Base-by-base conservation (phyloP, 2,329 filamentous ascomycete genomes). In the Stemphylium lycopersici region DNA sequence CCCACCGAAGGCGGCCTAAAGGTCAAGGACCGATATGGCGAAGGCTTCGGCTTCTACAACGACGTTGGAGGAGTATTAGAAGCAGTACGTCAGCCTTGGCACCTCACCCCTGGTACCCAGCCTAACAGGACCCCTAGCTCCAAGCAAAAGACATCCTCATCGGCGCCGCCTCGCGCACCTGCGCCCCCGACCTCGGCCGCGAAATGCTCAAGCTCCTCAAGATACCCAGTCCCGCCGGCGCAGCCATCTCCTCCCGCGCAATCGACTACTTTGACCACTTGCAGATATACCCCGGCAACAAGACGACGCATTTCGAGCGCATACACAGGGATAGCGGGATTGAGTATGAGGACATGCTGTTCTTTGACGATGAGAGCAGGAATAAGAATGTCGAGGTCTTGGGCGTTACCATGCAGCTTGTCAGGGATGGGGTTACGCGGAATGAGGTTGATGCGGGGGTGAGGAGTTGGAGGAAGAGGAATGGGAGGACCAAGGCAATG, bases 351-450 rank as follows among this genome's bases (percentile, higher is more conserved):
- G 91, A 97, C 42, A 96, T 98, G 88, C 74, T 98, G 31, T 98
- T 98, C 75, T 98, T 98, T 63, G 93, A 98, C 66, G 93, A 98
- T 66, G 93, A 98, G 83, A 81, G 83, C 47, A 79, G 93, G 56
- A 98, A 98, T 70, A 81, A 85, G 53, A 92, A 97, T 70, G 93
- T 96, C 0, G 85, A 89, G 76, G 79, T 83, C 40, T 68, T 97
- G 44, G 93, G 93, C 0, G 89, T 96, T 3, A 90, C 89, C 0
- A 96, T 98, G 85, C 87, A 86, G 70, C 77, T 97, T 44, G 88
- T 98, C 0, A 79, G 84, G 51, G 88, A 96, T 71, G 93, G 93
- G 0, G 86, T 96, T 48, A 87, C 84, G 2, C 88, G 86, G 77
- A 81, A 80, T 0, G 92, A 95, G 78, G 78, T 97, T 16, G 92